Evolutionary conservation across 2,329 filamentous ascomycete species (phyloP), one percentile per base, ranked within the genome.

Genomic region (Fusarium sp.): DNA sequence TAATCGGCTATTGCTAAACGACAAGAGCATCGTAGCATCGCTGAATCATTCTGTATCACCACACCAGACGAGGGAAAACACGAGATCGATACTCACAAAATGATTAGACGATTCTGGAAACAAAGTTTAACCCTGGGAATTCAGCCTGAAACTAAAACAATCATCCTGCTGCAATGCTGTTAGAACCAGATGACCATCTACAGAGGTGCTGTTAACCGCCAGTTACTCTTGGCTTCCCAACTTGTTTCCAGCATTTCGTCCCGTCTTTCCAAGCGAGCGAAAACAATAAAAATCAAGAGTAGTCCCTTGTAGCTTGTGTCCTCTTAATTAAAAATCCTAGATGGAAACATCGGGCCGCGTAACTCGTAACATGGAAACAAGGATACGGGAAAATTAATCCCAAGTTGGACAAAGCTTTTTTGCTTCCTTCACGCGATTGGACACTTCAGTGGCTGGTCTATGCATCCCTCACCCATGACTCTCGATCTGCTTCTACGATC

Each of bases 311-410:
- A 10, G 6, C 20, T 37, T 40, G 42, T 27, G n/a, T 34, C 32
- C 14, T 29, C 10, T 37, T 25, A 24, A 49, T 49, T 32, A 20
- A 24, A 34, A 34, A 3, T 18, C 20, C 20, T 30, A 18, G 16
- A 24, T 52, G 34, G 27, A 64, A 62, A 49, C 22, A 32, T 8
- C 47, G 55, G 61, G 61, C 62, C 62, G 62, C 24, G 30, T 53
- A 48, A 48, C 47, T 44, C 32, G 25, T 48, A 52, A 53, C 42
- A 18, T 65, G 34, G 61, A 65, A 65, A 60, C 47, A 65, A 13
- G 54, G 52, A 30, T n/a, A 27, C 41, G 34, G 54, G 32, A 47
- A 51, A 65, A 65, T 25, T 64, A 4, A 48, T 29, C n/a, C 59
- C 51, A 59, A n/a, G 27, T 24, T 27, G 32, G 60, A 16, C 32